Evolutionary conservation across 345 rosid species (phyloP), one percentile per base, ranked within the genome.

Genomic region (Raphanus sativus): DNA sequence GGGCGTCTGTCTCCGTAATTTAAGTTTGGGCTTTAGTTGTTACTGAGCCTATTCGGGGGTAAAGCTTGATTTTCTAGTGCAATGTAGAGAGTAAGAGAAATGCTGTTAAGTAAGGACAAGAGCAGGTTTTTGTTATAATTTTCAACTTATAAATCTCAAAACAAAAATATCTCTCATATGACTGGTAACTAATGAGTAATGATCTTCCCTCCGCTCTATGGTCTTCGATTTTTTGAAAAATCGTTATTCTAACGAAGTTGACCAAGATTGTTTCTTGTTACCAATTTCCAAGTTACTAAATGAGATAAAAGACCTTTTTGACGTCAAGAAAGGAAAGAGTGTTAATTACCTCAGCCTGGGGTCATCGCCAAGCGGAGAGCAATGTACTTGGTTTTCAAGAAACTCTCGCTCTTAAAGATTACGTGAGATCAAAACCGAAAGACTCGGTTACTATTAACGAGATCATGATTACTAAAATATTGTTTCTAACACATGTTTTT

Each of bases 361-460:
- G 3, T 28, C 30, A 28, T 28, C 2, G 30, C 30, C 30, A 28
- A 28, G 30, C 77, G 0, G 74, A 78, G 64, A 67, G 70, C 69
- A 54, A 42, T 52, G 36, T 62, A 12, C 21, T 58, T 67, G 81
- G 81, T 73, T 73, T 42, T 61, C 71, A 28, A 7, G 4, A 24
- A n/a, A 65, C 72, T 28, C 72, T 66, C n/a, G n/a, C 64, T 16
- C 4, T 7, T 36, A 25, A 9, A 40, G 48, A 11, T 66, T 40
- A 75, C 72, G 73, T 67, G 42, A 56, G 66, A 3, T 6, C 4
- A 12, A 29, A 25, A 55, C 29, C 9, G 2, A 56, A 16, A 58
- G 60, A 0, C 50, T 10, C 15, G n/a, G 9, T 34, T 65, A 30
- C 29, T 16, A 6, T 3, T 55, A 56, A 4, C 28, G 42, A 40